Evolutionary conservation across 1,284 basidiomycete species (phyloP), one percentile per base, ranked within the genome.

Genomic region (Ustilago curta): DNA sequence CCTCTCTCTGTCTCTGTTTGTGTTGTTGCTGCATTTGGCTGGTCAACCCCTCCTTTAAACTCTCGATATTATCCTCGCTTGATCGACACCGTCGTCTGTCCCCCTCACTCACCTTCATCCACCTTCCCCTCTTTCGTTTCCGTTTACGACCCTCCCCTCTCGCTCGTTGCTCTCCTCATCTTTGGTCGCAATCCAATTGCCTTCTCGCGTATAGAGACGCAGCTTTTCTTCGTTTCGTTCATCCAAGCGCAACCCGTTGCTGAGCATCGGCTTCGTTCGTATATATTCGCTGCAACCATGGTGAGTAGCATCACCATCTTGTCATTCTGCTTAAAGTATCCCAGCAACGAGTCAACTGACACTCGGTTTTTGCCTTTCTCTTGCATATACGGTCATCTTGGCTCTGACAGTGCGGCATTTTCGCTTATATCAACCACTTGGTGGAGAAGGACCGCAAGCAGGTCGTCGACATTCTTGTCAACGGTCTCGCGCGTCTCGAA

Each of bases 401-500:
- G 42, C 29, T 40, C 27, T 27, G 9, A 40, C 73, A 83, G 82
- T 83, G 82, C 77, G 83, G 83, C 64, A 84, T 84, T 64, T 84
- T 84, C 59, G 83, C 82, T 50, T 84, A 84, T 67, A 75, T 84
- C 62, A 84, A 83, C 66, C 80, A 84, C 68, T 65, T 84, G 50
- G 83, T 84, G 55, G 83, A 84, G 66, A 84, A 84, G 93, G 91
- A 92, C 86, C 94, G 97, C 83, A 92, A 93, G 86, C 91, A 93
- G 80, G 89, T 98, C 79, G 91, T 97, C 78, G 95, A 99, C 81
- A 91, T 94, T 69, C 91, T 99, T 62, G 91, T 91, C 85, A 93
- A 92, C 76, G 97, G 95, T 78, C 92, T 99, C 70, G 91, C 93
- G 53, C 91, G 97, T 71, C 91, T 98, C 82, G 97, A 99, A 86